Evolutionary conservation across 2,329 filamentous ascomycete species (phyloP).

Genomic region (Trichoderma guizhouense): DNA sequence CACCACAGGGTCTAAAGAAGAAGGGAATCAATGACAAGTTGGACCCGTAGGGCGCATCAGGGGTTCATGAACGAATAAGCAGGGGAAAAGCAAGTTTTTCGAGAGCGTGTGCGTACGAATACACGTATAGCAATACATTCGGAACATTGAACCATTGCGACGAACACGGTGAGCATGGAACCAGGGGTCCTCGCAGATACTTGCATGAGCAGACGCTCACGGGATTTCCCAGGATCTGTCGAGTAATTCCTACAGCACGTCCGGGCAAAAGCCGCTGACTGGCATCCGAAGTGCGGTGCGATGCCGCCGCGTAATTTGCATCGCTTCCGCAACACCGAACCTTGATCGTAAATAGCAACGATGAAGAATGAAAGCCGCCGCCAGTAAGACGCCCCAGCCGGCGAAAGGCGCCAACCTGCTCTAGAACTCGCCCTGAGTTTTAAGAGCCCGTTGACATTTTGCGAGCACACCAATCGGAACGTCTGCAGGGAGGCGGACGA

Average conservation of each 20-base stretch:
- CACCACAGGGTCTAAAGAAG: background rate
- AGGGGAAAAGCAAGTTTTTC: background rate
- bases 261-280: background rate
- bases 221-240: conserved; percentile 3
- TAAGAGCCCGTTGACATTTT: background rate
- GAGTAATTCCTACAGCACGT: background rate
- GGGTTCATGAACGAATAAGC: background rate
- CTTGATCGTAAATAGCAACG: background rate
- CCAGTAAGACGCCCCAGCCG: background rate
- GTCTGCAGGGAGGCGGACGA: background rate
- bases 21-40: background rate
- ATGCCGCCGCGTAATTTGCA: background rate
- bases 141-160: background rate
- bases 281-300: background rate
- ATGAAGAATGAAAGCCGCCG: background rate
- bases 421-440: background rate
- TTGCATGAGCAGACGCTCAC: conserved; percentile 9
- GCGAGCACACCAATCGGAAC: conserved; percentile 15
- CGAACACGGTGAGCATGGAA: background rate
- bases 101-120: background rate
- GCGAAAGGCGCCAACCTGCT: background rate
- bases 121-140: background rate
- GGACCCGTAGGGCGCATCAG: background rate
- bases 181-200: conserved; percentile 1
- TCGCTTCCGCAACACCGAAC: background rate